phyloP scores from a whole-genome alignment of 768 basidiomycete genomes.

The Ephemerocybe angulata region DNA sequence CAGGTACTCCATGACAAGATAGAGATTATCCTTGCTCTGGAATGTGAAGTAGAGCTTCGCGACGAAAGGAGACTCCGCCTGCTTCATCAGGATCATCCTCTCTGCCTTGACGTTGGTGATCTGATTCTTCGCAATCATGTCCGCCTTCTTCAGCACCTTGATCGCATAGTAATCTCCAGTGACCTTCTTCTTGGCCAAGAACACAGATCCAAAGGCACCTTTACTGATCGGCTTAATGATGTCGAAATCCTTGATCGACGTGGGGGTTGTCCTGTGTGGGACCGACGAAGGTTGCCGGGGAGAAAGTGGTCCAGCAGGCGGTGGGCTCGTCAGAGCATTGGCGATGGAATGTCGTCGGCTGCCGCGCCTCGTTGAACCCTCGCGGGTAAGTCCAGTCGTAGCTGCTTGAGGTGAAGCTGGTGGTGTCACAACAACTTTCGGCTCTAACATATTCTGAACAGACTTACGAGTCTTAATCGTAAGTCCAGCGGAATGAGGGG shows the following conservation, averaged over 20 bases:
- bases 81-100: conserved; percentile 99
- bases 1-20: conserved; percentile 99
- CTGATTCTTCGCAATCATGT: conserved; percentile 99
- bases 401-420: conserved; percentile 68
- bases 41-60: conserved; percentile 98
- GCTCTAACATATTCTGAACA: conserved; percentile 58
- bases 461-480: conserved; percentile 65
- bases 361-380: conserved; percentile 43
- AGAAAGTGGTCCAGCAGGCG: conserved; percentile 69
- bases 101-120: conserved; percentile 99
- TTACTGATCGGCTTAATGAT: conserved; percentile 99
- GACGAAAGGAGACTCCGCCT: conserved; percentile 96
- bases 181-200: conserved; percentile 95
- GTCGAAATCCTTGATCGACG: conserved; percentile 98
- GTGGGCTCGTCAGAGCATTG: conserved; percentile 58
- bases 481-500: conserved; percentile 17
- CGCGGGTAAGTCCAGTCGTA: conserved; percentile 37
- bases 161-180: conserved; percentile 99
- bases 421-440: conserved; percentile 67
- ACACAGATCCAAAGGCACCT: conserved; percentile 97
- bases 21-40: conserved; percentile 98
- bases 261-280: conserved; percentile 74
- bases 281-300: conserved; percentile 80
- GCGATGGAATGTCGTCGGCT: conserved; percentile 73
- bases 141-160: conserved; percentile 99